Base-by-base conservation (phyloP, 345 rosid species). In the Brassica cretica region DNA sequence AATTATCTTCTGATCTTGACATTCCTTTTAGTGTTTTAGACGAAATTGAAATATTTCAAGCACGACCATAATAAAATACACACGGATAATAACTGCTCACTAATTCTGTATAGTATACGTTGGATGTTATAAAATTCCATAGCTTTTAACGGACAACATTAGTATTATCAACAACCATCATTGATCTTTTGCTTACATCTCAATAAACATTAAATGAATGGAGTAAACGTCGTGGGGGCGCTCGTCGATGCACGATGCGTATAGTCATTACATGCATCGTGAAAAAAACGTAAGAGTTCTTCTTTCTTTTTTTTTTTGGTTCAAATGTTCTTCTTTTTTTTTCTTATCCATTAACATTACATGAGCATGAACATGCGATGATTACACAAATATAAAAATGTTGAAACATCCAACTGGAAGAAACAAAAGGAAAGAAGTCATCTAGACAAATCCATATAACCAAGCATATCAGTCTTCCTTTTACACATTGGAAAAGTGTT, bases 221-320 rank as follows among this genome's bases (percentile, higher is more conserved):
- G 49, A 66, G 4, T 25, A 25, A 25, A 58, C 61, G 35, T 71
- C 71, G 81, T 77, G n/a, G 81, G 71, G 35, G 8, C 4, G 76
- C 61, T 77, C 46, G 80, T 77, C 49, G 24, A 77, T 27, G 81
- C 81, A 77, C 81, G 81, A 71, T 77, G 27, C 65, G 8, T 70
- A 5, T 77, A 71, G 64, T 64, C 46, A 77, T 77, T 71, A 19
- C 80, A 77, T 71, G 80, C 76, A 77, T 71, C 71, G 66, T 70
- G 76, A 77, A 64, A 24, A 11, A 2, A n/a, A 5, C 35, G 0
- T 12, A 60, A 35, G 11, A 8, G 44, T 39, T 8, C 11, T 3
- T 37, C 35, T 32, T 32, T n/a, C n/a, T n/a, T n/a, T n/a, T n/a
- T 32, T 32, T 29, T 29, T 29, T 29, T 3, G 32, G 32, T 29